Conservation (phyloP, 2,329 filamentous ascomycete genomes). For the Trichoderma atroviride region DNA sequence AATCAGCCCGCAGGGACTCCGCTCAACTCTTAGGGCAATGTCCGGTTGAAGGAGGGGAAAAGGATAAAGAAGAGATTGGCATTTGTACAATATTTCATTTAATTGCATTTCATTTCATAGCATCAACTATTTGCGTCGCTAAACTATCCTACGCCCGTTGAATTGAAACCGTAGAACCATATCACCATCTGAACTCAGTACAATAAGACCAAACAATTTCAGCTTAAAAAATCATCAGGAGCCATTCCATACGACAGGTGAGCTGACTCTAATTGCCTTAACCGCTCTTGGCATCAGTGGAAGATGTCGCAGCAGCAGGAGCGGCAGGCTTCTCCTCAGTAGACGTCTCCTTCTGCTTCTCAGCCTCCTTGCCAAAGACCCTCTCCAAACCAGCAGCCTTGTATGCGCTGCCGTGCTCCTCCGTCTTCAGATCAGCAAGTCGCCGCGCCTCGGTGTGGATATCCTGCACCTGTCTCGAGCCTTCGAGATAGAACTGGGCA, state of each 20-base stretch:
- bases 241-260: not conserved
- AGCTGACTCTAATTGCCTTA: not conserved
- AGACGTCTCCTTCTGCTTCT: slow-evolving; percentile 32
- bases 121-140: slow-evolving; percentile 19
- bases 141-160: slow-evolving; percentile 27
- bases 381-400: slow-evolving; percentile 61
- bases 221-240: not conserved
- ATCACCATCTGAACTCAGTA: not conserved
- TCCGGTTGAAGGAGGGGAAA: not conserved
- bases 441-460: slow-evolving; percentile 90
- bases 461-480: slow-evolving; percentile 87
- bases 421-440: slow-evolving; percentile 83
- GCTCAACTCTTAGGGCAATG: not conserved
- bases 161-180: slow-evolving; percentile 23
- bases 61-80: not conserved
- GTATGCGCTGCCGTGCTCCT: slow-evolving; percentile 61
- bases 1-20: not conserved
- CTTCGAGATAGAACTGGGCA: slow-evolving; percentile 81
- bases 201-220: not conserved
- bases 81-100: slow-evolving; percentile 5
- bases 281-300: slow-evolving; percentile 17
- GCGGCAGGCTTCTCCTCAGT: slow-evolving; percentile 28
- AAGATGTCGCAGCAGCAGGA: not conserved
- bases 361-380: slow-evolving; percentile 57
- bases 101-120: slow-evolving; percentile 23